These are phyloP conservation scores for Podaxis sp. DNA, from an alignment of 768 basidiomycete genomes.

Conservation along the genomic window DNA sequence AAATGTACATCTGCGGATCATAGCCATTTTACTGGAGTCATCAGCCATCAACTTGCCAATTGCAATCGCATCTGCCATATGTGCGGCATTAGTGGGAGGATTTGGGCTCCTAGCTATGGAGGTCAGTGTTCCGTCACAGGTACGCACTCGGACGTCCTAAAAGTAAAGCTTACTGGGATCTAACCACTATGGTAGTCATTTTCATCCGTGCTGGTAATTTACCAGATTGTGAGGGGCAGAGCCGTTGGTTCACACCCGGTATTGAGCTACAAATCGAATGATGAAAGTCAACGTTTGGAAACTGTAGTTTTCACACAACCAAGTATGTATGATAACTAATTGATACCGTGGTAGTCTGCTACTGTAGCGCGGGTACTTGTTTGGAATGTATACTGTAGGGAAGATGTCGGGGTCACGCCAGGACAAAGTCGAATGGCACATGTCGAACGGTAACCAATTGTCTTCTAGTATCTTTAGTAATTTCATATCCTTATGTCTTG, in stretches of 20 bases:
- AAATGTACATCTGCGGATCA: not conserved
- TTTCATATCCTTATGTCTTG: no score
- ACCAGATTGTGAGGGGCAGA: slow-evolving; percentile 2
- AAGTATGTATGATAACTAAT: not conserved
- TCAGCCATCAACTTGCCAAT: not conserved
- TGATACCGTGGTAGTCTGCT: no score
- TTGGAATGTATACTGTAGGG: no score
- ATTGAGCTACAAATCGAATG: not conserved
- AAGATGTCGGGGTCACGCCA: no score
- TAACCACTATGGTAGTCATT: not conserved
- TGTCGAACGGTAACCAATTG: no score
- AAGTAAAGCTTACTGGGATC: no score
- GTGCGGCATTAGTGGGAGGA: not conserved
- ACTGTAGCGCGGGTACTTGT: no score
- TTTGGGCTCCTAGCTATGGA: not conserved
- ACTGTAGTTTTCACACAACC: not conserved
- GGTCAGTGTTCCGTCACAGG: slow-evolving; percentile 1
- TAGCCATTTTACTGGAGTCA: not conserved
- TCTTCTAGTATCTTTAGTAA: no score
- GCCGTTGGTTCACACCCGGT: not conserved
- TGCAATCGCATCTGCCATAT: not conserved
- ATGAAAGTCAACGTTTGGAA: not conserved
- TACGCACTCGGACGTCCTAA: not conserved
- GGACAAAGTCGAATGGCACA: no score
- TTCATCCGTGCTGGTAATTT: slow-evolving; percentile 1